These are phyloP conservation scores for Trypanosoma vivax DNA, from an alignment of 208 protist species.

Conservation along the genomic window DNA sequence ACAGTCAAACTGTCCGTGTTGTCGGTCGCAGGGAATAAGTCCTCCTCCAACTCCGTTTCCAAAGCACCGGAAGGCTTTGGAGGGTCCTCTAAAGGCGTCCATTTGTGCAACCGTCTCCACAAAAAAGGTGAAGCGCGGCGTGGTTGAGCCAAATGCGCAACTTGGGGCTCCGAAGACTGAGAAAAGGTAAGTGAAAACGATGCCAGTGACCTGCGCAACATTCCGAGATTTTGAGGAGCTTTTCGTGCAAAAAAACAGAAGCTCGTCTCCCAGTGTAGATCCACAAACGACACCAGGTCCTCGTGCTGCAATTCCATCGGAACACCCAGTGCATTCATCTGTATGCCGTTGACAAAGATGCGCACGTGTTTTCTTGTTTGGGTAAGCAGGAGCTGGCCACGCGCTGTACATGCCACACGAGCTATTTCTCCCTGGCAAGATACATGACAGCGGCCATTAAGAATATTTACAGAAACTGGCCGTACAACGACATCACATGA, in stretches of 20 bases:
- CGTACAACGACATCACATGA: constrained; percentile 13
- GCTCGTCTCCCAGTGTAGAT: neutral
- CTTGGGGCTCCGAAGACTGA: too few relatives aligned
- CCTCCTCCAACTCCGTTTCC: too few relatives aligned
- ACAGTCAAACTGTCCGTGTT: too few relatives aligned
- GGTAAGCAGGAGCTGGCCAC: constrained; percentile 2
- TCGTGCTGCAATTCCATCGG: neutral
- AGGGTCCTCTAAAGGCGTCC: too few relatives aligned
- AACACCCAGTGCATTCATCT: neutral
- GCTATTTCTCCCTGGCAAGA: neutral
- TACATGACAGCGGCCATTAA: neutral
- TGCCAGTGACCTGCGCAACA: too few relatives aligned
- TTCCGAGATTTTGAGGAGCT: neutral
- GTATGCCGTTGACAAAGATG: constrained; percentile 7
- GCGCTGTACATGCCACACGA: constrained; percentile 2
- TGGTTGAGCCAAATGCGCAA: too few relatives aligned
- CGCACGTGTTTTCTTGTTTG: neutral
- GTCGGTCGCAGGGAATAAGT: too few relatives aligned
- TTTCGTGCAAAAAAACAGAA: constrained; percentile 12
- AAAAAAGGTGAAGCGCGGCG: too few relatives aligned
- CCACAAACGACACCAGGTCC: constrained; percentile 6
- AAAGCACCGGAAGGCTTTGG: too few relatives aligned
- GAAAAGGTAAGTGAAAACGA: too few relatives aligned
- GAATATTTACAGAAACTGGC: neutral
- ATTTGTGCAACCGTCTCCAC: too few relatives aligned